Base-by-base conservation (phyloP, 2,329 filamentous ascomycete genomes). In the Ophiostoma populinum region DNA sequence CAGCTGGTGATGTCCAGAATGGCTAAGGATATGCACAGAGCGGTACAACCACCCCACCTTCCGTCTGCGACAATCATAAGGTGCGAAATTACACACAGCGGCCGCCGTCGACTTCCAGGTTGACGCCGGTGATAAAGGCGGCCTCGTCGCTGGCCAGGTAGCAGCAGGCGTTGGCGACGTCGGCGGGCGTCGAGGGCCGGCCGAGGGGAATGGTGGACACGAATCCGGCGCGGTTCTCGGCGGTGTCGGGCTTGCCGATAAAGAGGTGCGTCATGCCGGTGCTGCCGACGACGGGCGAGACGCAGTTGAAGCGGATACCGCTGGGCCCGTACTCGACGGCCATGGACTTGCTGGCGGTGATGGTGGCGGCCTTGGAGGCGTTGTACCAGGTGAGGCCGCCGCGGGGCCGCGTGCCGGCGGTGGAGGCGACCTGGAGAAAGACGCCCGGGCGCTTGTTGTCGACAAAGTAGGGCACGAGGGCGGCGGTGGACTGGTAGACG, bases 71-170 rank as follows among this genome's bases (percentile, higher is more conserved):
- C n/a, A n/a, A n/a, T n/a, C n/a, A n/a, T n/a, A n/a, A n/a, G n/a
- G n/a, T n/a, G n/a, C n/a, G n/a, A 25, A 25, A 28, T 18, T 38
- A 42, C 6, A 43, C 39, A 36, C 41, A 43, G 3, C 41, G 41
- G 1, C 41, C 41, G 4, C 41, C 41, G 16, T 43, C 37, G 5
- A 77, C 67, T 35, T 79, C 68, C 41, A 82, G 57, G 42, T 78
- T 75, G n/a, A 75, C 63, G 1, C 78, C 79, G 0, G 76, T 81
- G 42, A 85, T 68, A 46, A 83, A 82, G 3, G 59, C 63, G 0
- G 72, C 74, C 47, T 83, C 79, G 19, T 81, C 73, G 40, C 74
- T 79, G 2, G 74, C 75, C 30, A 85, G 51, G 49, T 76, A 85
- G 13, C 75, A 62, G 41, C 70, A 74, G 18, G 75, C 75, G 46